These are phyloP conservation scores for Rhizoclosmatium sp. DNA, from an alignment of 192 early-diverging fungal species.

Conservation along the genomic window DNA sequence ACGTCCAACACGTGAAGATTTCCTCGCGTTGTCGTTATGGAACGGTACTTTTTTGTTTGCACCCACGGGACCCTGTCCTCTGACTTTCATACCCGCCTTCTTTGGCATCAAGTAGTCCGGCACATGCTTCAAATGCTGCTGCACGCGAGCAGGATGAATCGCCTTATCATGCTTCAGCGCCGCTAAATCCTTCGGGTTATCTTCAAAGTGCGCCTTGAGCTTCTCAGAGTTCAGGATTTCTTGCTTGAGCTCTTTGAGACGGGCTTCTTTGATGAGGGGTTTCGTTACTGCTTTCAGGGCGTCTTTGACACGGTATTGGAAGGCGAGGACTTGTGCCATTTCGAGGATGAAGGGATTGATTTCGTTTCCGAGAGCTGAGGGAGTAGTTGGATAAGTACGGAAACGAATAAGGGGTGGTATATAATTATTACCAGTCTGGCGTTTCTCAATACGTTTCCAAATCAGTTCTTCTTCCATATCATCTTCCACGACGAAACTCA, in stretches of 20 bases:
- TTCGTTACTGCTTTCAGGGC: constrained; percentile 82
- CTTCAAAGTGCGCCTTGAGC: constrained; percentile 96
- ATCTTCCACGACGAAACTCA: constrained; percentile 80
- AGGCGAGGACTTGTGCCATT: constrained; percentile 89
- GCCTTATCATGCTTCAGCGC: constrained; percentile 91
- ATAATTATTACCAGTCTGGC: constrained; percentile 64
- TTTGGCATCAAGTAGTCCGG: constrained; percentile 94
- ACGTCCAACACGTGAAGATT: constrained; percentile 12
- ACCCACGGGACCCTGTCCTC: constrained; percentile 9
- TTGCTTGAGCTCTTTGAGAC: constrained; percentile 92
- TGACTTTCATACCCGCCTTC: constrained; percentile 10
- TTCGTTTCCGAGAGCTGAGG: constrained; percentile 39
- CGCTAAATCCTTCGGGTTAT: constrained; percentile 91
- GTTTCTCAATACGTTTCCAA: constrained; percentile 76
- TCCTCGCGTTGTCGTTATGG: constrained; percentile 30
- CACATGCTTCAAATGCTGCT: constrained; percentile 90
- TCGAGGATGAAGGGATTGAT: constrained; percentile 88
- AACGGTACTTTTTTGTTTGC: constrained; percentile 45
- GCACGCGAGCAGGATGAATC: constrained; percentile 81
- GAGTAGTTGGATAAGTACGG: not conserved
- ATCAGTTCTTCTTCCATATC: constrained; percentile 70
- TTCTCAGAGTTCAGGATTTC: constrained; percentile 97
- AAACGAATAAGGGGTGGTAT: not conserved
- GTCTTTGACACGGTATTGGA: constrained; percentile 88
- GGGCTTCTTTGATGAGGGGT: constrained; percentile 82